phyloP scores from a whole-genome alignment of 2,329 filamentous ascomycete genomes.

The Botrytis aclada region DNA sequence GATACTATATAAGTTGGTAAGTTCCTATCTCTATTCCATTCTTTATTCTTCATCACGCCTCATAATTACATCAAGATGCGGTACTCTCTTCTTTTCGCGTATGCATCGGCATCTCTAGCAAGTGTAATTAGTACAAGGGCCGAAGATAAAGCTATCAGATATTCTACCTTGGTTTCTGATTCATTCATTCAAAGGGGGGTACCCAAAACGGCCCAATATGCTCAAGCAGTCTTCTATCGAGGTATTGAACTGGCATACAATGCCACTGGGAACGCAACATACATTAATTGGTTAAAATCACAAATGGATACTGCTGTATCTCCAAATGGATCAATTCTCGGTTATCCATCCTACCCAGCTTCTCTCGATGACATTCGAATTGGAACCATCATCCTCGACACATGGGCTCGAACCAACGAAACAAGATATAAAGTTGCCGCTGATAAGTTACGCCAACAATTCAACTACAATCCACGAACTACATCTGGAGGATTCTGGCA shows the following conservation, averaged over 20 bases:
- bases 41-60: neutral
- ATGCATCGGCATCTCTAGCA: neutral
- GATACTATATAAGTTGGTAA: neutral
- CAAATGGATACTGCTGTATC: constrained; percentile 49
- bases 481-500: constrained; percentile 50
- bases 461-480: constrained; percentile 50
- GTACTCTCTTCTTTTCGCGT: neutral
- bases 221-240: constrained; percentile 17
- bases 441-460: constrained; percentile 44
- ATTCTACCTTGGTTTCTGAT: constrained; percentile 14
- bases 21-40: neutral
- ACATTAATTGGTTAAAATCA: constrained; percentile 45
- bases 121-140: neutral
- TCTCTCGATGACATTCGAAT: constrained; percentile 53
- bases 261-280: constrained; percentile 43
- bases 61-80: neutral
- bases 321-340: constrained; percentile 46
- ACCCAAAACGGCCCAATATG: constrained; percentile 5
- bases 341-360: constrained; percentile 48
- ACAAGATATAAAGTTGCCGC: constrained; percentile 50
- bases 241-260: constrained; percentile 40
- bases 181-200: constrained; percentile 14
- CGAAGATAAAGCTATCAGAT: neutral
- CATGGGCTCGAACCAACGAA: constrained; percentile 39
- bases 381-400: constrained; percentile 35